phyloP scores from a whole-genome alignment of 2,329 filamentous ascomycete species.

The Aspergillus sergii region DNA sequence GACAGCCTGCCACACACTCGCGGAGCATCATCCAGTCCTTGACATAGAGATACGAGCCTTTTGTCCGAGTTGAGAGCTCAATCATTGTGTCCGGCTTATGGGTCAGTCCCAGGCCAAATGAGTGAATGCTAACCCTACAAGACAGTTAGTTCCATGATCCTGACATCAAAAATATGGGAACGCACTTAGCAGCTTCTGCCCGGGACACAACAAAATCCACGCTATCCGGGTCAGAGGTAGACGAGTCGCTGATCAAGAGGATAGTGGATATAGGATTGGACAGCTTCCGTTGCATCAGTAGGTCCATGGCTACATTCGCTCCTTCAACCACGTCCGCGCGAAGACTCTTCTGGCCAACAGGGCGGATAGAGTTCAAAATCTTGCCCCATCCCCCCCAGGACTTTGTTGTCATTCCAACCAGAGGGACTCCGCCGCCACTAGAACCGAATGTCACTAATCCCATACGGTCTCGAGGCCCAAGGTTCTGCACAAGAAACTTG shows the following conservation, averaged over 20 bases:
- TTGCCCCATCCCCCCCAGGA: slow-evolving; percentile 90
- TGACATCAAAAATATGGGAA: slow-evolving; percentile 23
- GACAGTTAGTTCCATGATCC: slow-evolving; percentile 25
- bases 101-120: slow-evolving; percentile 92
- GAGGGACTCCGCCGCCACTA: slow-evolving; percentile 85
- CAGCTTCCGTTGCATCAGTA: slow-evolving; percentile 96
- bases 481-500: slow-evolving; percentile 84
- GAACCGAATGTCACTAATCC: slow-evolving; percentile 96
- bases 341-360: slow-evolving; percentile 94
- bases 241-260: slow-evolving; percentile 94
- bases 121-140: slow-evolving; percentile 84
- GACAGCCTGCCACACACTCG: slow-evolving; percentile 89
- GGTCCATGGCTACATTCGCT: slow-evolving; percentile 96
- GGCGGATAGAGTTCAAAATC: slow-evolving; percentile 82
- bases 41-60: slow-evolving; percentile 96
- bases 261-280: slow-evolving; percentile 95
- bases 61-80: slow-evolving; percentile 90
- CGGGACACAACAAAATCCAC: slow-evolving; percentile 97
- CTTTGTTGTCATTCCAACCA: slow-evolving; percentile 98
- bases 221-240: slow-evolving; percentile 89
- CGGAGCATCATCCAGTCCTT: slow-evolving; percentile 99
- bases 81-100: slow-evolving; percentile 99
- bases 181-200: slow-evolving; percentile 93
- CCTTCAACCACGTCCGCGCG: slow-evolving; percentile 96
- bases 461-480: slow-evolving; percentile 95